Conservation (phyloP, 805 yeast species). For the Candida ovalis region DNA sequence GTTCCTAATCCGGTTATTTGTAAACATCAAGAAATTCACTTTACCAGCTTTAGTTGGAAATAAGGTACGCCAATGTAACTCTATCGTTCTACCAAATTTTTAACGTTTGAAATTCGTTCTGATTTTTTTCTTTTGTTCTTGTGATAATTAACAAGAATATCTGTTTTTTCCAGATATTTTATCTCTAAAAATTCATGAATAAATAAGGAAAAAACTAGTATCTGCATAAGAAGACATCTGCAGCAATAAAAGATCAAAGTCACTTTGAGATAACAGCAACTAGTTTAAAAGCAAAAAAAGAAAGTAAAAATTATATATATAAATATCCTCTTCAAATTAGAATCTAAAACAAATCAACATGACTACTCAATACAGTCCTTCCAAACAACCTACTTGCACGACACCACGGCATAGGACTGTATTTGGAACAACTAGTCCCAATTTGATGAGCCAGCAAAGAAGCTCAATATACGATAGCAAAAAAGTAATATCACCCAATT, state of each 20-base stretch:
- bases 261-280: no score
- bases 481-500: conserved; percentile 32
- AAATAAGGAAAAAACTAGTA: no score
- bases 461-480: conserved; percentile 29
- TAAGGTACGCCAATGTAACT: background rate
- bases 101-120: background rate
- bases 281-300: no score
- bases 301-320: no score
- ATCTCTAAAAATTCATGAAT: no score
- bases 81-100: background rate
- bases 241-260: no score
- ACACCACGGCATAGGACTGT: conserved; percentile 29
- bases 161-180: no score
- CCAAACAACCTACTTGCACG: conserved; percentile 7
- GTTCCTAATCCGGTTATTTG: conserved; percentile 15
- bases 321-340: no score
- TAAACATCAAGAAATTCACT: conserved; percentile 8
- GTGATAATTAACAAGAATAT: no score
- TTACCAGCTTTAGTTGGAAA: background rate
- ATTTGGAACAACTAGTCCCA: conserved; percentile 31
- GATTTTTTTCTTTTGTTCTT: background rate
- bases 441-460: conserved; percentile 22
- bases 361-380: conserved; percentile 8
- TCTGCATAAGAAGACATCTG: no score
- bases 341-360: background rate